Conservation (phyloP, 495 filamentous ascomycete species). For the Penicillium coffeae region DNA sequence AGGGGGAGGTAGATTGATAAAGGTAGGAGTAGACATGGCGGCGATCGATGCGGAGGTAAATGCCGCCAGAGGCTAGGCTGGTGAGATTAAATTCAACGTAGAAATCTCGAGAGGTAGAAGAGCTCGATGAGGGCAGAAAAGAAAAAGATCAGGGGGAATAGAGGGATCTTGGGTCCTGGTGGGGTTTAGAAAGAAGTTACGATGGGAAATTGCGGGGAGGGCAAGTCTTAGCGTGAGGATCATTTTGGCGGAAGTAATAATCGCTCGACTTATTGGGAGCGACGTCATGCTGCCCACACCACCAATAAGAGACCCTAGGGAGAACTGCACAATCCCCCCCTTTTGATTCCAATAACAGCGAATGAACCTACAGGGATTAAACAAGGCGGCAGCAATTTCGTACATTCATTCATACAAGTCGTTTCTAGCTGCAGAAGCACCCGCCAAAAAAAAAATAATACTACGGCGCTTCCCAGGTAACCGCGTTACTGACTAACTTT, state of each 20-base stretch:
- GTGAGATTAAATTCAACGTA: background rate
- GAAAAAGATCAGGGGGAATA: background rate
- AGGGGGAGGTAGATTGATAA: slow-evolving; percentile 83
- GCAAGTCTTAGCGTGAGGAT: background rate
- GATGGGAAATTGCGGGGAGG: slow-evolving; percentile 15
- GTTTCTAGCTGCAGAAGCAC: slow-evolving; percentile 3
- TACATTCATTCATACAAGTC: slow-evolving; percentile 24
- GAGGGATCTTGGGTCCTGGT: background rate
- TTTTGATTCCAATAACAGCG: background rate
- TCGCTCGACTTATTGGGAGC: background rate
- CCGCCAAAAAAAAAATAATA: slow-evolving; percentile 1
- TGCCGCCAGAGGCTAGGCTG: background rate
- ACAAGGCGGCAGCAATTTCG: slow-evolving; percentile 7
- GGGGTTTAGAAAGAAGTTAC: background rate
- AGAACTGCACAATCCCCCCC: too few relatives aligned
- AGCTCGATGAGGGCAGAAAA: background rate
- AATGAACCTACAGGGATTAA: background rate
- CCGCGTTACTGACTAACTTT: slow-evolving; percentile 19
- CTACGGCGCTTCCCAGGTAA: background rate
- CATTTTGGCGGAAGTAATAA: slow-evolving; percentile 4
- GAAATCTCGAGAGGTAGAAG: background rate
- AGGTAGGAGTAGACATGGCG: slow-evolving; percentile 51
- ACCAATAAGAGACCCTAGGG: background rate
- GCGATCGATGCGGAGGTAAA: background rate
- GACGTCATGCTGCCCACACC: slow-evolving; percentile 12